Evolutionary conservation across 2,329 filamentous ascomycete species (phyloP).

Genomic region (Penicillium oxalicum): DNA sequence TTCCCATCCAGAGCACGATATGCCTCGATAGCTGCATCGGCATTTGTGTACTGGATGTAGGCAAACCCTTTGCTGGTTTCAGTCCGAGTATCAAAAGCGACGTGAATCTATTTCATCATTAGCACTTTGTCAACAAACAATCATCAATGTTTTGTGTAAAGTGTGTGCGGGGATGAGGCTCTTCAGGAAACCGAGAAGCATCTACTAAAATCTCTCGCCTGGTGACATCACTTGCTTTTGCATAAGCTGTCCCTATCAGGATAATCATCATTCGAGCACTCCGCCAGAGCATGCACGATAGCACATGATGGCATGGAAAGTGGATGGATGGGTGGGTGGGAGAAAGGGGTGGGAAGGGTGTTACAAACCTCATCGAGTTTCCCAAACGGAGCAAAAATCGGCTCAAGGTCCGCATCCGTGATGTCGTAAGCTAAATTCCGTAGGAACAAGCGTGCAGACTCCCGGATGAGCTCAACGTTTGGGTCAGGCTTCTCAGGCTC

Average conservation of each 20-base stretch:
- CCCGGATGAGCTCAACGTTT: slow-evolving; percentile 58
- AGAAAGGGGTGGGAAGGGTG: not conserved
- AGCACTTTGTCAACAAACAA: slow-evolving; percentile 31
- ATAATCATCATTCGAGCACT: slow-evolving; percentile 75
- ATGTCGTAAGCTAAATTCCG: slow-evolving; percentile 80
- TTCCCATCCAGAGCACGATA: slow-evolving; percentile 74
- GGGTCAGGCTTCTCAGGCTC: slow-evolving; percentile 30
- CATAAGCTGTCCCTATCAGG: slow-evolving; percentile 99
- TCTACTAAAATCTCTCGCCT: slow-evolving; percentile 99
- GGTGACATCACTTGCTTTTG: slow-evolving; percentile 81
- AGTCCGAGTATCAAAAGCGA: slow-evolving; percentile 65
- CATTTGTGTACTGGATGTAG: slow-evolving; percentile 70
- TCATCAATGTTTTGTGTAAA: slow-evolving; percentile 20
- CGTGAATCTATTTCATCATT: slow-evolving; percentile 65
- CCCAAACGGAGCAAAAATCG: slow-evolving; percentile 65
- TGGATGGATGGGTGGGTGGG: not conserved
- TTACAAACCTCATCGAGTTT: slow-evolving; percentile 77
- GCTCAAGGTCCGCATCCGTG: slow-evolving; percentile 68
- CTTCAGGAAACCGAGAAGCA: slow-evolving; percentile 84
- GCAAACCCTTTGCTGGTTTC: slow-evolving; percentile 84
- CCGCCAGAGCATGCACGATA: slow-evolving; percentile 15
- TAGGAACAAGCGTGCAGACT: slow-evolving; percentile 75
- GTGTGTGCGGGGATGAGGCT: slow-evolving; percentile 26
- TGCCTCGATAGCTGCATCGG: slow-evolving; percentile 69
- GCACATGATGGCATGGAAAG: slow-evolving; percentile 1